Conservation (phyloP, 2,329 filamentous ascomycete genomes). For the Curvularia sp. region DNA sequence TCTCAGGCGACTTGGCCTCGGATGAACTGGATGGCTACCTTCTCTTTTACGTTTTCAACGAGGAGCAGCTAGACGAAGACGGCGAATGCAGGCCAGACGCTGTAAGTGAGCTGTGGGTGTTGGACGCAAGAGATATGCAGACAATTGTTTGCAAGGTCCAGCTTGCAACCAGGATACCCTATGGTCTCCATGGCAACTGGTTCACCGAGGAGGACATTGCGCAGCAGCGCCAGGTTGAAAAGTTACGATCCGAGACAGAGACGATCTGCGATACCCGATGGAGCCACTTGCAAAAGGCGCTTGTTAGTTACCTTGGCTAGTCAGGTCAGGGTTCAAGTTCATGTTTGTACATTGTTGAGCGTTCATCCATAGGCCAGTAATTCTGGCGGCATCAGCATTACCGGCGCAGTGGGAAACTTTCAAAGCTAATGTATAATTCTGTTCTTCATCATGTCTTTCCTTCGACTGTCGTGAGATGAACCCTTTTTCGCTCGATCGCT, state of each 20-base stretch:
- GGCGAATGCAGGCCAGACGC: constrained; percentile 54
- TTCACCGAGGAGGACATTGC: constrained; percentile 46
- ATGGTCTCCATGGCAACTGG: constrained; percentile 64
- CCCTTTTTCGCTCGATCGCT: not conserved
- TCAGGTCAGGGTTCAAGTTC: not conserved
- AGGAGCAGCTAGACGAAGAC: constrained; percentile 64
- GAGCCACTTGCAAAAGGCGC: constrained; percentile 19
- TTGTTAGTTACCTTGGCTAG: constrained; percentile 23
- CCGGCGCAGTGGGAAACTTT: not conserved
- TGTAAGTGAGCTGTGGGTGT: constrained; percentile 70
- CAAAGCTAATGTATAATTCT: constrained; percentile 1
- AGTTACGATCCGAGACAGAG: constrained; percentile 28
- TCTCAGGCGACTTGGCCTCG: constrained; percentile 6
- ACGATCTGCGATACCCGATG: constrained; percentile 9
- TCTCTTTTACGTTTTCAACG: constrained; percentile 74
- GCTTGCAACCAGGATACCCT: constrained; percentile 72
- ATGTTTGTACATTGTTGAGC: not conserved
- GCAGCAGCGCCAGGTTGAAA: constrained; percentile 38
- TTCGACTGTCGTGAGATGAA: not conserved
- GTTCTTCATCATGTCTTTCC: not conserved
- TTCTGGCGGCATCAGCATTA: not conserved
- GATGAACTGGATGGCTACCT: constrained; percentile 72
- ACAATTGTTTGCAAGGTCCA: constrained; percentile 64
- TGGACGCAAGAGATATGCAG: constrained; percentile 69
- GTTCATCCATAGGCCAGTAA: not conserved